phyloP scores from a whole-genome alignment of 1,284 basidiomycete genomes.

The Heliocybe sulcata region DNA sequence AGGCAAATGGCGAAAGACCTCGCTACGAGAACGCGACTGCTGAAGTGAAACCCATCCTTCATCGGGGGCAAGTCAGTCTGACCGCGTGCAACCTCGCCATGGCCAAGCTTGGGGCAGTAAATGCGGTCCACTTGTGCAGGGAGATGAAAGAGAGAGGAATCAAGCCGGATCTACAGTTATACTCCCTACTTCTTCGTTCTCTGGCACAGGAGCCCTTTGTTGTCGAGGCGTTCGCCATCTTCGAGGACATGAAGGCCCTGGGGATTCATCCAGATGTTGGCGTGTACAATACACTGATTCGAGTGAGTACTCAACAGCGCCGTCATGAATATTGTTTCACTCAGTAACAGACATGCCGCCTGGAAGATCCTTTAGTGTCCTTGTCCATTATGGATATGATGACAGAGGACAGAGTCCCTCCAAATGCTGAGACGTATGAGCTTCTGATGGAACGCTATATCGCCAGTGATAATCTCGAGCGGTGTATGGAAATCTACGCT shows the following conservation, averaged over 20 bases:
- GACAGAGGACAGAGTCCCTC: constrained; percentile 37
- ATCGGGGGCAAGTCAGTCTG: background rate
- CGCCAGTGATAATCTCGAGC: constrained; percentile 48
- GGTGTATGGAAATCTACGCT: constrained; percentile 47
- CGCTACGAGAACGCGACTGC: background rate
- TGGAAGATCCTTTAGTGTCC: constrained; percentile 15
- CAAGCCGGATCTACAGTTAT: constrained; percentile 44
- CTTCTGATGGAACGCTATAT: constrained; percentile 43
- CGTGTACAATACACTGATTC: constrained; percentile 59
- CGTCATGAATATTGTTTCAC: background rate
- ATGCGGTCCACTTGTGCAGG: constrained; percentile 19
- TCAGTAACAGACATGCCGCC: background rate
- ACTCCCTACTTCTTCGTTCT: constrained; percentile 45
- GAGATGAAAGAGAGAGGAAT: constrained; percentile 49
- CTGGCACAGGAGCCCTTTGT: constrained; percentile 32
- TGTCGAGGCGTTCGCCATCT: constrained; percentile 58
- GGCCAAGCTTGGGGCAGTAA: constrained; percentile 4
- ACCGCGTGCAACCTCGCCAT: constrained; percentile 12
- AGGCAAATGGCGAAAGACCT: background rate
- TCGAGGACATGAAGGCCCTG: constrained; percentile 62
- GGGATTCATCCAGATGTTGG: constrained; percentile 48
- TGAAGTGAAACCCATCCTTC: background rate
- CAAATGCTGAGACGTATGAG: constrained; percentile 46
- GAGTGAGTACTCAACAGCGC: constrained; percentile 30
- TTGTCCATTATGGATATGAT: constrained; percentile 35